Conservation (phyloP, 805 yeast genomes). For the Metschnikowia continentalis region DNA sequence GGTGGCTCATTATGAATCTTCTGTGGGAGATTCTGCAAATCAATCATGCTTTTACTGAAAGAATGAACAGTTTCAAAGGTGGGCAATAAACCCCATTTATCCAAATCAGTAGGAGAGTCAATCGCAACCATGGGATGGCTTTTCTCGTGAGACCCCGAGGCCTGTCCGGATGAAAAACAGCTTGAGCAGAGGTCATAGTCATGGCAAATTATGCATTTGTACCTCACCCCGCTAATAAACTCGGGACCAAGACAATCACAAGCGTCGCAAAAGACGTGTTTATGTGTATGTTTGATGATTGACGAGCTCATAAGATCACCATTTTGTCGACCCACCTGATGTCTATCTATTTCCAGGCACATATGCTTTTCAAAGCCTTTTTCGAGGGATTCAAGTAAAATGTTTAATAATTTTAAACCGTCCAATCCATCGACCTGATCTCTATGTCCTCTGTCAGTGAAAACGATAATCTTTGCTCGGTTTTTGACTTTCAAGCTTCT, state of each 20-base stretch:
- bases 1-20: background rate
- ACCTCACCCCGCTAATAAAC: constrained; percentile 12
- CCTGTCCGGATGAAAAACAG: constrained; percentile 5
- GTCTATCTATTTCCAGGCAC: background rate
- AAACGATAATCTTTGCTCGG: constrained; percentile 31
- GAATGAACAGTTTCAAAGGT: background rate
- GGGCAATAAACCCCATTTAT: background rate
- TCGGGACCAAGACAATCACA: constrained; percentile 23
- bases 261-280: constrained; percentile 30
- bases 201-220: constrained; percentile 15
- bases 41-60: background rate
- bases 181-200: constrained; percentile 16
- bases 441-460: background rate
- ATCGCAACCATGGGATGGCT: constrained; percentile 16
- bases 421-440: background rate
- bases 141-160: constrained; percentile 5
- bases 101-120: background rate
- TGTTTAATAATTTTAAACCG: background rate
- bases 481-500: constrained; percentile 48
- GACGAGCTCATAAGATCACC: background rate
- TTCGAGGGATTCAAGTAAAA: background rate
- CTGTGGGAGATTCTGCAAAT: background rate
- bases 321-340: background rate
- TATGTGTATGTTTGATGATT: constrained; percentile 17
- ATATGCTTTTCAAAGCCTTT: background rate